Base-by-base conservation (phyloP, 1,284 basidiomycete species). In the Heterobasidion irregulare region DNA sequence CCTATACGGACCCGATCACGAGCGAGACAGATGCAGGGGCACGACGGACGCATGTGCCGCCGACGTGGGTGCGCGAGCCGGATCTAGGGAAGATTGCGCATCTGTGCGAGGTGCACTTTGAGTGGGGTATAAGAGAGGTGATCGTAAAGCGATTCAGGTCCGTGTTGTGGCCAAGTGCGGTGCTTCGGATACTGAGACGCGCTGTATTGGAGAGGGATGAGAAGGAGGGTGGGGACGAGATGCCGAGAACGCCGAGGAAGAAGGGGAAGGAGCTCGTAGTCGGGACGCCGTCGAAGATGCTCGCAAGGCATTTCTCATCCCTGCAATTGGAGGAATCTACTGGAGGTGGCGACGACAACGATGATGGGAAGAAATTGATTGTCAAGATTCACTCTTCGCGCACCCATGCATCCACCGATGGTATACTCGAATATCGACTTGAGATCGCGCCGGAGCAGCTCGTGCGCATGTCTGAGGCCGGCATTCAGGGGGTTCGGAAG, bases 61-160 rank as follows among this genome's bases (percentile, higher is more conserved):
- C 79, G 10, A 73, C 70, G 8, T 84, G 83, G 81, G 70, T 69
- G 46, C 78, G 79, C 58, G 86, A 91, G 57, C 85, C 86, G 0
- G 80, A 89, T 64, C 70, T 94, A 0, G 82, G 81, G 19, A 82
- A 79, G 55, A 77, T 94, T 16, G 90, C 92, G 0, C 77, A 72
- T 5, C 74, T 85, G 1, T 94, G 92, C 70, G 92, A 95, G 67
- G 75, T 83, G 51, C 89, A 86, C 65, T 95, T 95, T 61, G 92
- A 94, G 65, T 95, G 92, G 92, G 92, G 92, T 0, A 84, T 89
- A 47, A 82, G 77, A 59, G 86, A 91, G 52, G 73, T 80, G 6
- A 88, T 92, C 58, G 76, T 91, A 60, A 87, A 89, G 59, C 81
- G 89, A 7, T 91, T 92, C 65, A 74, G 86, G 59, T 89, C 82